Conservation (phyloP, 306 rosid species). For the Quercus agrifolia region DNA sequence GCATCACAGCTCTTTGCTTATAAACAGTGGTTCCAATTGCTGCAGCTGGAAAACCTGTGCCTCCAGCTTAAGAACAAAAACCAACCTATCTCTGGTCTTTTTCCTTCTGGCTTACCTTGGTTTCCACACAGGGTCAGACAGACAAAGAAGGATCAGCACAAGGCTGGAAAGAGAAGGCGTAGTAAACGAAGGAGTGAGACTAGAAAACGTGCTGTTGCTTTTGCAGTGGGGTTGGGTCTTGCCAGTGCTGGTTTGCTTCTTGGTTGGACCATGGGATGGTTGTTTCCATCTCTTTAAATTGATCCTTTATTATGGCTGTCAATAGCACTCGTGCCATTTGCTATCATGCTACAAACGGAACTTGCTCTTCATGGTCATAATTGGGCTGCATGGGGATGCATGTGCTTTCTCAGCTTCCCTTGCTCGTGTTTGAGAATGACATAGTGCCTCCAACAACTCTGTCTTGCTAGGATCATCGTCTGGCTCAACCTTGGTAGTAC, state of each 20-base stretch:
- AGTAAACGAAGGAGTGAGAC: slow-evolving; percentile 34
- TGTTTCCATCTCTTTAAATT: slow-evolving; percentile 52
- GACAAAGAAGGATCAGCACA: slow-evolving; percentile 37
- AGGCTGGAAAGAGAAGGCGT: slow-evolving; percentile 32
- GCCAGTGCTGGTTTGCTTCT: slow-evolving; percentile 85
- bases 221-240: slow-evolving; percentile 71
- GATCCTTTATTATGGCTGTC: slow-evolving; percentile 9
- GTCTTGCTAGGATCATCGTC: slow-evolving; percentile 41
- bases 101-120: slow-evolving; percentile 49
- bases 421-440: slow-evolving; percentile 91
- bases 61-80: slow-evolving; percentile 62
- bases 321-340: not conserved
- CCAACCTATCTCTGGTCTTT: slow-evolving; percentile 40
- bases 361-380: not conserved
- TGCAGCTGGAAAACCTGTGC: slow-evolving; percentile 82
- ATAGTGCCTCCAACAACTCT: slow-evolving; percentile 75
- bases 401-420: slow-evolving; percentile 79
- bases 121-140: slow-evolving; percentile 36
- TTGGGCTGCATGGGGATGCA: not conserved
- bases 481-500: slow-evolving; percentile 28
- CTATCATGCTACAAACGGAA: not conserved
- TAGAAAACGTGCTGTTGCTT: slow-evolving; percentile 43
- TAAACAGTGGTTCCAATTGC: slow-evolving; percentile 76
- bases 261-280: slow-evolving; percentile 93
- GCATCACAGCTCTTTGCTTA: slow-evolving; percentile 86